Evolutionary conservation across 2,329 filamentous ascomycete genomes (phyloP), one percentile per base, ranked within the genome.

Genomic region (Allantophomopsis lycopodina): DNA sequence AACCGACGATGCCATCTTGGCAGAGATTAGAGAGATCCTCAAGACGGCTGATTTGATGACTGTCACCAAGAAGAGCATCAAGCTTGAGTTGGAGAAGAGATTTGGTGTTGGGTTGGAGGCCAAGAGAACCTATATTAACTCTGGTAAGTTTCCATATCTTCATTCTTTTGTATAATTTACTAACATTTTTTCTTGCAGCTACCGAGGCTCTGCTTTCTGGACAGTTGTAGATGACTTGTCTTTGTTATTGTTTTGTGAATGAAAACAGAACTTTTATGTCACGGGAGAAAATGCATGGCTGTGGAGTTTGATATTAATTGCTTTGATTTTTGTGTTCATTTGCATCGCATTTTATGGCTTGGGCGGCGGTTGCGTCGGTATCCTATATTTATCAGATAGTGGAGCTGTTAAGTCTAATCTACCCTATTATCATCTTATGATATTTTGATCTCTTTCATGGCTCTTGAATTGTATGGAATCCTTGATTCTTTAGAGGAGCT

Each of bases 1-100:
- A 0, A 83, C 72, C 45, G 91, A 98, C 50, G 91, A 98, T 54
- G 82, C 85, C 10, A 69, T 98, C 37, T 66, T 98, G 46, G 80
- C 86, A 0, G 91, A 98, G 69, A 98, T 98, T 51, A 76, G 91
- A 38, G 87, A 95, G 55, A 94, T 98, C 46, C 66, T 98, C 45
- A 75, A 79, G 50, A 93, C 83, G 11, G 88, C 87, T 2, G 91
- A 98, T 62, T 65, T 98, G 55, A 98, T 98, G 91, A 88, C 76
- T 4, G 85, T 98, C 34, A 98, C 91, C 48, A 98, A 98, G 77
- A 98, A 98, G 76, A 86, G 83, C 52, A 83, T 98, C 62, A 96
- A 96, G 71, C 64, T 75, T 50, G 91, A 98, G 65, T 65, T 98
- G 42, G 91, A 98, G 69, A 76, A 78, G 54, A 75, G 88, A 46